A percentile compares a stretch with the other conserved stretches of the same genome.
Conservation (phyloP, 176 grass and related monocot genomes). For the Eleusine coracana region DNA sequence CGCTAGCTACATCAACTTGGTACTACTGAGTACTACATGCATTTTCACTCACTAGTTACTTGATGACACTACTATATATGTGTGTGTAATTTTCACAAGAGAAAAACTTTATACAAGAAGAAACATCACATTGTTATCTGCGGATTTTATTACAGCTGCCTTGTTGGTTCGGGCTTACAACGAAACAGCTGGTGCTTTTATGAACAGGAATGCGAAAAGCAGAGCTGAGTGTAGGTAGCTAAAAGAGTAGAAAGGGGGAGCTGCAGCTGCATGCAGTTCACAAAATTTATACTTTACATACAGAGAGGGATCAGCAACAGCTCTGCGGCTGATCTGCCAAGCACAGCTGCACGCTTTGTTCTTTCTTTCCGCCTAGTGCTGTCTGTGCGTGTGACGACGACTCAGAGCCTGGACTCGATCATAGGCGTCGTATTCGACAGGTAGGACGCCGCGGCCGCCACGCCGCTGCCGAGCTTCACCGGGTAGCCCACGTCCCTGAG, state of each 20-base stretch:
- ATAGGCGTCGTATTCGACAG: constrained; percentile 78
- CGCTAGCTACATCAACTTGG: not conserved
- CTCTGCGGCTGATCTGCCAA: constrained; percentile 16
- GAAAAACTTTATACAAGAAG: not conserved
- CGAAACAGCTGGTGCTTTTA: not conserved
- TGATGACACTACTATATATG: not conserved
- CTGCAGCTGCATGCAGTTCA: constrained; percentile 31
- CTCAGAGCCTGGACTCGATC: constrained; percentile 90
- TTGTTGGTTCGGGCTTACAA: not conserved
- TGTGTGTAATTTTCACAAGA: not conserved
- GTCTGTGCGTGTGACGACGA: not conserved
- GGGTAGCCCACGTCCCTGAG: constrained; percentile 91
- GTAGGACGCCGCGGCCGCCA: constrained; percentile 77
- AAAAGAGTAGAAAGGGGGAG: not conserved
- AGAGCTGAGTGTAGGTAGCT: not conserved
- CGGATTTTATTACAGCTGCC: not conserved
- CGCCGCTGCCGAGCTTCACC: constrained; percentile 93
- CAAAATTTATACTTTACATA: constrained; percentile 58
- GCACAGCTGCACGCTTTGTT: not conserved
- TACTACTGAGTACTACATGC: too few relatives aligned
- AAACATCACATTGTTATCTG: not conserved
- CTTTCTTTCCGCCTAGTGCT: not conserved
- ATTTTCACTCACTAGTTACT: not conserved
- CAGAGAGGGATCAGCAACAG: constrained; percentile 30
- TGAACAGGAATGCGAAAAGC: not conserved